A percentile compares a stretch with the other conserved stretches of the same genome.
phyloP scores from a whole-genome alignment of 2,329 filamentous ascomycete species.

The Chrysoporthe cubensis region DNA sequence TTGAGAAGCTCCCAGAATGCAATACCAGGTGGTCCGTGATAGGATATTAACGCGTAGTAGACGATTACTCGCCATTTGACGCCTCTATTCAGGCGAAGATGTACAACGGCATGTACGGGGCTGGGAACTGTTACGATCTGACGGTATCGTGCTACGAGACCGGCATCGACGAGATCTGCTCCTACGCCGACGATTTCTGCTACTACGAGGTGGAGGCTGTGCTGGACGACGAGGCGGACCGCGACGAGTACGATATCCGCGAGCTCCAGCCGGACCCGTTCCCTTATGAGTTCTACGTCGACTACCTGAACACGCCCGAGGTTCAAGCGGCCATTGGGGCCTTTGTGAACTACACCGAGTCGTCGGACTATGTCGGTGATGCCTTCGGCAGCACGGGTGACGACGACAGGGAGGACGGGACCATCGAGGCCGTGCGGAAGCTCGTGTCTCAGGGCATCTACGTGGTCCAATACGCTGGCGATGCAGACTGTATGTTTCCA shows the following conservation, averaged over 20 bases:
- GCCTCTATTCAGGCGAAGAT: conserved; percentile 51
- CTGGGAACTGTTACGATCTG: conserved; percentile 63
- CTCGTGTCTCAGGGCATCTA: conserved; percentile 21
- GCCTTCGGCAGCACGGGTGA: conserved; percentile 25
- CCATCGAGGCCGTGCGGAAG: conserved; percentile 16
- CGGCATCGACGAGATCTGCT: conserved; percentile 55
- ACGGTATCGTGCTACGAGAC: conserved; percentile 58
- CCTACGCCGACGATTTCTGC: conserved; percentile 60
- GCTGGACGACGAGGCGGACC: conserved; percentile 53
- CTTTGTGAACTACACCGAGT: conserved; percentile 32
- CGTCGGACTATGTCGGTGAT: conserved; percentile 17
- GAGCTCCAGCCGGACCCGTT: conserved; percentile 60
- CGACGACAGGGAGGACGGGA: conserved; percentile 20
- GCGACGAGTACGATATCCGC: conserved; percentile 65
- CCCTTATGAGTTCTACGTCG: conserved; percentile 56
- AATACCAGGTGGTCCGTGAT: too few species aligned
- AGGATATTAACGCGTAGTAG: neutral
- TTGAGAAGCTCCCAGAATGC: too few species aligned
- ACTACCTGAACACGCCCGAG: conserved; percentile 60
- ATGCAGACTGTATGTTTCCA: conserved; percentile 22
- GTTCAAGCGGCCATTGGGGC: conserved; percentile 35
- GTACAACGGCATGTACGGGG: conserved; percentile 64
- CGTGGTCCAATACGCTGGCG: conserved; percentile 24
- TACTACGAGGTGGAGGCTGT: conserved; percentile 53
- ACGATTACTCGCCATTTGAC: conserved; percentile 58